Conservation (phyloP, 805 yeast genomes). For the Yarrowia alimentaria region DNA sequence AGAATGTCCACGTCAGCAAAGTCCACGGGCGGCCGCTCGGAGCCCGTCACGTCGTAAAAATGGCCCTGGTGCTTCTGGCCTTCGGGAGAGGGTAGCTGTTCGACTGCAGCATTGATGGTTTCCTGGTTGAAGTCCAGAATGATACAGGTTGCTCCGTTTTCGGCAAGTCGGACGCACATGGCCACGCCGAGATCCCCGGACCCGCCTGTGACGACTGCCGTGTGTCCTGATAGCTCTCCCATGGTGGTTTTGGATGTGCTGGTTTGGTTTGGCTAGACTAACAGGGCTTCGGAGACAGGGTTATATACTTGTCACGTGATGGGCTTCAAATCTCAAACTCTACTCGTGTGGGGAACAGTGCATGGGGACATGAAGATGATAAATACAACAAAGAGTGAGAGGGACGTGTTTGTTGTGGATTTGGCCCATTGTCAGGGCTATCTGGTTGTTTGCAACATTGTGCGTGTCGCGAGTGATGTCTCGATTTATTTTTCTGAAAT, state of each 20-base stretch:
- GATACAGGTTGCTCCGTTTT: slow-evolving; percentile 51
- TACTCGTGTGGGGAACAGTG: no score
- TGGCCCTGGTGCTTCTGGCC: slow-evolving; percentile 13
- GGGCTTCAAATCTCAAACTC: no score
- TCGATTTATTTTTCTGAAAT: no score
- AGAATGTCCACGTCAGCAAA: slow-evolving; percentile 43
- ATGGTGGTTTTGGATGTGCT: not conserved
- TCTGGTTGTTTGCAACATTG: no score
- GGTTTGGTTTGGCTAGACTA: no score
- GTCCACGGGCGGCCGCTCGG: not conserved
- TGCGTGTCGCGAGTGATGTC: no score
- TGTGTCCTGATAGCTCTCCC: slow-evolving; percentile 9
- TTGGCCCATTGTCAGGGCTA: no score
- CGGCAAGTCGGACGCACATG: slow-evolving; percentile 52
- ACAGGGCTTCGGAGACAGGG: not conserved
- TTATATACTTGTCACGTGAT: no score
- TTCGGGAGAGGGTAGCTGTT: not conserved
- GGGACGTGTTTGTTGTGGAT: no score
- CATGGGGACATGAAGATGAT: no score
- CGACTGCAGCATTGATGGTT: slow-evolving; percentile 36
- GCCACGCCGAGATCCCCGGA: slow-evolving; percentile 65
- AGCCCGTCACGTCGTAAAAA: slow-evolving; percentile 6
- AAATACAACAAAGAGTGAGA: no score
- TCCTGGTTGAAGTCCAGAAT: slow-evolving; percentile 51
- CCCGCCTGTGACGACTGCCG: slow-evolving; percentile 58